Evolutionary conservation across 2,329 filamentous ascomycete genomes (phyloP), one percentile per base, ranked within the genome.

Genomic region (Fusarium nygamai): DNA sequence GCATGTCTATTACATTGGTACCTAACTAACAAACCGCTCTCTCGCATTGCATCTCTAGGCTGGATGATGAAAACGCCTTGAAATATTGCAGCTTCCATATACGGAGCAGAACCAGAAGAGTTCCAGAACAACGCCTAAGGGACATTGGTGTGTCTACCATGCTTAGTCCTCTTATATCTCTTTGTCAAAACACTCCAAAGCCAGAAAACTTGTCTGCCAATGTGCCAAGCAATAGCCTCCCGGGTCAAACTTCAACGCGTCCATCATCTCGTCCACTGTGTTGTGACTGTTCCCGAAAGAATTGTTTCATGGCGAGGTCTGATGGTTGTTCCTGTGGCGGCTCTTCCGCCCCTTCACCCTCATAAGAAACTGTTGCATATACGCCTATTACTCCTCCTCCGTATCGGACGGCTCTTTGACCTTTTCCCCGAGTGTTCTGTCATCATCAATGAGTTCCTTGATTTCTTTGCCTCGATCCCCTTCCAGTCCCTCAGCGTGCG

Each of bases 31-130:
- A 13, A n/a, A 51, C 16, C n/a, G 4, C 17, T 34, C 4, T 24
- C n/a, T 34, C n/a, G n/a, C 3, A 24, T 51, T 12, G 4, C n/a
- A 34, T 34, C 3, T 8, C 17, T 51, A 34, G 0, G 12, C 3
- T 14, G 22, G 3, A 14, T 24, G 17, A 34, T 34, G 12, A 16
- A 51, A 51, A 51, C 16, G 9, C 17, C 48, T 10, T 24, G 11
- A 2, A 51, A 51, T 11, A 3, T 2, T 34, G 31, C 31, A 34
- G 8, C 31, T 6, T 51, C 48, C 3, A 6, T 51, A 6, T 34
- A 34, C n/a, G 19, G 22, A 34, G 48, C 11, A 51, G 17, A 51
- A 8, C 17, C 22, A 24, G 22, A 34, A 34, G 48, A 51, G 2
- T 19, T 33, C 22, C 0, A 51, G 4, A 34, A 34, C 17, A 34